Base-by-base conservation (phyloP, 2,329 filamentous ascomycete species). In the Periconia sp. region DNA sequence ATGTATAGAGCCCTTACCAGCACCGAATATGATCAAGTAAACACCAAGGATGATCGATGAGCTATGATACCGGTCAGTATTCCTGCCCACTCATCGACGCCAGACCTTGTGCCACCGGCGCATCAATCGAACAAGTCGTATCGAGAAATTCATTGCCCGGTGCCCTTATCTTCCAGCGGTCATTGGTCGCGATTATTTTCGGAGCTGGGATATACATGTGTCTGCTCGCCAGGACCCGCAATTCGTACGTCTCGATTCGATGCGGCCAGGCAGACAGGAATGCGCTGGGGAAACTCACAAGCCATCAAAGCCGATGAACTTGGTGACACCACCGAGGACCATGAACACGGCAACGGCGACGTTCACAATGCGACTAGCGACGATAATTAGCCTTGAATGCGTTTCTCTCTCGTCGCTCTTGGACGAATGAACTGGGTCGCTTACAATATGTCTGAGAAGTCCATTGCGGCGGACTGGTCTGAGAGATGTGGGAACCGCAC, bases 401-500 rank as follows among this genome's bases (percentile, higher is more conserved):
- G 11, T 33, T n/a, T 17, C 37, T 42, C 42, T 44, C 23, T 15
- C 31, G 50, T 43, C 50, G 41, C 52, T 56, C 58, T 61, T 59
- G 49, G 30, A 54, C 15, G 15, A 37, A 37, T 3, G 11, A 11
- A 37, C 37, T 15, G 35, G 27, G 43, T 41, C 49, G 82, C 90
- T 79, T 82, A 95, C 91, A 96, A 95, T 74, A 87, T 87, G 78
- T 96, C 91, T 59, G 91, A 93, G 81, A 92, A 90, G 77, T 96
- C 92, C 91, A 96, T 96, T 49, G 41, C 45, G 67, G 63, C 60
- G 57, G 65, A 55, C 52, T 52, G 56, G 54, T 59, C 58, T 48
- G 62, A 62, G 53, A 70, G 66, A 51, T 69, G 65, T 65, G 67
- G 64, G 59, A 66, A 70, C 61, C 67, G 65, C 67, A 70, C 59